Base-by-base conservation (phyloP, 2,329 filamentous ascomycete species). In the Amylocarpus encephaloides region DNA sequence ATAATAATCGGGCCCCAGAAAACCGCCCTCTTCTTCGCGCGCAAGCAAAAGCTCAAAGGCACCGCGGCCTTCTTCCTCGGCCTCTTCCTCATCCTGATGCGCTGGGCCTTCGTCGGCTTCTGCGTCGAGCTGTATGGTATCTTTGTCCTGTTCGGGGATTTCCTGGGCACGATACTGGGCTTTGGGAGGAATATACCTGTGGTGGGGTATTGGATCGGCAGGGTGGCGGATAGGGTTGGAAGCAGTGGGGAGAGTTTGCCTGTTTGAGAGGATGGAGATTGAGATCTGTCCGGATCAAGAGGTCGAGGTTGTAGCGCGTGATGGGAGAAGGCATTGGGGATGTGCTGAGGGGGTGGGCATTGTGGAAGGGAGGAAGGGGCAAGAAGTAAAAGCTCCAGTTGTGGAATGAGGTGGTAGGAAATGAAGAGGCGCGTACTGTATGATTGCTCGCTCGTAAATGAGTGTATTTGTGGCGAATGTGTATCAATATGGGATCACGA, bases 1-100 rank as follows among this genome's bases (percentile, higher is more conserved):
- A 86, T 97, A 52, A 94, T 97, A 63, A 95, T 98, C 71, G 93
- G 93, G 39, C 80, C 88, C 19, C 80, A 86, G 68, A 96, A 96
- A 68, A 97, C 93, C 0, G 75, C 92, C 57, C 76, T 86, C 67
- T 98, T 98, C 82, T 98, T 98, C 75, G 88, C 90, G 46, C 86
- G 93, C 54, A 85, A 83, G 62, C 89, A 96, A 67, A 98, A 98
- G 71, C 80, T 88, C 63, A 90, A 90, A 66, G 93, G 93, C 57
- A 96, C 89, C 0, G 84, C 83, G 4, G 91, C 91, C 13, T 98
- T 98, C 72, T 84, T 87, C 62, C 73, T 75, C 3, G 93, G 93
- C 12, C 85, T 98, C 35, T 64, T 83, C 9, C 78, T 98, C 15
- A 98, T 98, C 60, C 74, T 98, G 35, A 68, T 95, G 64, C 81